Conservation (phyloP, 179 eudicot species). For the Beta lomatogona region DNA sequence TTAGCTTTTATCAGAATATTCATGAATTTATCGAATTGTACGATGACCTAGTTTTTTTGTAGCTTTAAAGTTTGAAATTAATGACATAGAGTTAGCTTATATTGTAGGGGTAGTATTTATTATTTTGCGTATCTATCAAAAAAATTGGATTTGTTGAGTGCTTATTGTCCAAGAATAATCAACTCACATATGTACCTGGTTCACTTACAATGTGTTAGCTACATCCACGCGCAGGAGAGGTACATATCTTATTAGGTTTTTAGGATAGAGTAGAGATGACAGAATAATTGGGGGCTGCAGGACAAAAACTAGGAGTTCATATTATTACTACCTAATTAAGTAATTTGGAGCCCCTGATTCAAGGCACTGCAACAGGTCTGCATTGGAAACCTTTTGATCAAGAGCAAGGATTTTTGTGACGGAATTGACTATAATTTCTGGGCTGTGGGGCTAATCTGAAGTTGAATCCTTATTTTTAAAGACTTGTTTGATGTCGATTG, state of each 20-base stretch:
- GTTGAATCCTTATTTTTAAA: neutral
- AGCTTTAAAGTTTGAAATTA: neutral
- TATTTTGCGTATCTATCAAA: neutral
- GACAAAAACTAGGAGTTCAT: no score
- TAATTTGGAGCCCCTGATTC: no score
- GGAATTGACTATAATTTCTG: neutral
- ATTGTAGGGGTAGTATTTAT: neutral
- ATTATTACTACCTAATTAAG: no score
- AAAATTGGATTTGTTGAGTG: neutral
- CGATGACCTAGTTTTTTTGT: neutral
- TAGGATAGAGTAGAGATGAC: no score
- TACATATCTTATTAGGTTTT: no score
- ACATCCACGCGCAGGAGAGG: no score
- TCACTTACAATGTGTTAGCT: no score
- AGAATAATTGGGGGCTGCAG: no score
- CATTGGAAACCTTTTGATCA: no score
- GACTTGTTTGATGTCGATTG: neutral
- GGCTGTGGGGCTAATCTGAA: neutral
- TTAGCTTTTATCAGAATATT: neutral
- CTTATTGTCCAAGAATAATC: no score
- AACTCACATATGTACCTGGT: no score
- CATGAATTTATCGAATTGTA: neutral
- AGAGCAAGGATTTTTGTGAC: neutral
- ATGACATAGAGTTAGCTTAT: neutral
- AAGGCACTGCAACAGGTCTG: no score